A percentile compares a stretch with the other conserved stretches of the same genome.
phyloP scores from a whole-genome alignment of 768 basidiomycete species.

The Trametes sanguinea region DNA sequence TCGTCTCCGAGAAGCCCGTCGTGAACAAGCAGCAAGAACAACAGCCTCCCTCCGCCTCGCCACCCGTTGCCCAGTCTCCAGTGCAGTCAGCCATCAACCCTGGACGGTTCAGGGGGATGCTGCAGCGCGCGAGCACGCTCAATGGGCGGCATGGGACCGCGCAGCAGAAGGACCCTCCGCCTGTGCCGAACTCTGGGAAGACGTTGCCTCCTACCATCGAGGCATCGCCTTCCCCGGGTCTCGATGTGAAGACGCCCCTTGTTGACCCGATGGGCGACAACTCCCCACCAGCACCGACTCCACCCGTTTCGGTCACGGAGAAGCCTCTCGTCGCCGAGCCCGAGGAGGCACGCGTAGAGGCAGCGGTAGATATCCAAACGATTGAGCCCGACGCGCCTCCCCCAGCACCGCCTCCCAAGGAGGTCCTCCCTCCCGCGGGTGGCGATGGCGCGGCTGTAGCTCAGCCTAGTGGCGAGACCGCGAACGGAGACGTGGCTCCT shows the following conservation, averaged over 20 bases:
- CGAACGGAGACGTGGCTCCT: neutral
- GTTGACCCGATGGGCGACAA: slow-evolving; percentile 22
- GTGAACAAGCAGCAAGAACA: neutral
- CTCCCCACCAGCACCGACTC: slow-evolving; percentile 7
- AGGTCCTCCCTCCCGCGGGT: neutral
- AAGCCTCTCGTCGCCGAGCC: slow-evolving; percentile 18
- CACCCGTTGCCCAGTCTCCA: slow-evolving; percentile 12
- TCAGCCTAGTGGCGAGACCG: neutral
- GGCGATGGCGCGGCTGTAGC: neutral
- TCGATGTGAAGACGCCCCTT: slow-evolving; percentile 1
- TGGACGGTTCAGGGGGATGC: slow-evolving; percentile 30
- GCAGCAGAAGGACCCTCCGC: neutral
- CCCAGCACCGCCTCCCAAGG: slow-evolving; percentile 15
- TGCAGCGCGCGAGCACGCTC: slow-evolving; percentile 26
- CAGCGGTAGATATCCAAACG: neutral
- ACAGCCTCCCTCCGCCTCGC: neutral
- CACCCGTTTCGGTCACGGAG: slow-evolving; percentile 4
- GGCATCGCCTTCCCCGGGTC: slow-evolving; percentile 20
- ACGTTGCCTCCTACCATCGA: slow-evolving; percentile 25
- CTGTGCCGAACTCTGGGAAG: slow-evolving; percentile 32
- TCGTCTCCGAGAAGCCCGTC: slow-evolving; percentile 73
- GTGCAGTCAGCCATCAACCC: slow-evolving; percentile 4
- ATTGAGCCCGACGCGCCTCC: slow-evolving; percentile 1
- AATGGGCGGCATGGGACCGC: slow-evolving; percentile 20
- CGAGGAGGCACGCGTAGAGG: neutral